A percentile compares a stretch with the other conserved stretches of the same genome.
Evolutionary conservation across 371 early-diverging fungal species (phyloP).

Genomic region (Batkoa obscura): DNA sequence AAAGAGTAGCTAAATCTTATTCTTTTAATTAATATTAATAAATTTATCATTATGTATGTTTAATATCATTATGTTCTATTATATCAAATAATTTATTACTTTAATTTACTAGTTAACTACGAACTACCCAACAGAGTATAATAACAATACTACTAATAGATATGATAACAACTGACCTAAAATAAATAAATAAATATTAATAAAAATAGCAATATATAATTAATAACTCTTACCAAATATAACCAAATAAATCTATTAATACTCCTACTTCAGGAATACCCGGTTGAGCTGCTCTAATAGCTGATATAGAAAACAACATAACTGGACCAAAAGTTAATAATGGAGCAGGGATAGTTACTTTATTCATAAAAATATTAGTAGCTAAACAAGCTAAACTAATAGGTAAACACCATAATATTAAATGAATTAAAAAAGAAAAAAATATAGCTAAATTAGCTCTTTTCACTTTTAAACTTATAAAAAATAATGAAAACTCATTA

Average conservation of each 20-base stretch:
- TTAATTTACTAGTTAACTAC: background rate
- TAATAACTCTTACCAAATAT: background rate
- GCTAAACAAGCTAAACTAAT: background rate
- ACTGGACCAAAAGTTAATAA: background rate
- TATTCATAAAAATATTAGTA: background rate
- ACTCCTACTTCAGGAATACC: background rate
- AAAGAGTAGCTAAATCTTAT: no score
- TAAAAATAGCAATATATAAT: no score
- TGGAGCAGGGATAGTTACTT: background rate
- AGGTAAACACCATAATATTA: background rate
- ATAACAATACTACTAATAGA: background rate
- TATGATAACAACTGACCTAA: background rate
- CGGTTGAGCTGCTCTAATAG: background rate
- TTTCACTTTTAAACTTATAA: background rate
- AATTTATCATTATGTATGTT: no score
- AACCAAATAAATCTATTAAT: background rate
- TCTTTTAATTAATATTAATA: no score
- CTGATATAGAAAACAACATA: background rate
- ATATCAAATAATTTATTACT: no score
- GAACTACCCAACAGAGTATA: background rate
- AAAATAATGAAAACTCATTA: background rate
- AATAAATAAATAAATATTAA: no score
- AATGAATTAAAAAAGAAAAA: background rate
- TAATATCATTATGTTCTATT: no score
- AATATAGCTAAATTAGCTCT: background rate